A percentile compares a stretch with the other conserved stretches of the same genome.
phyloP scores from a whole-genome alignment of 2,329 filamentous ascomycete genomes.

The Epichloe aotearoae region DNA sequence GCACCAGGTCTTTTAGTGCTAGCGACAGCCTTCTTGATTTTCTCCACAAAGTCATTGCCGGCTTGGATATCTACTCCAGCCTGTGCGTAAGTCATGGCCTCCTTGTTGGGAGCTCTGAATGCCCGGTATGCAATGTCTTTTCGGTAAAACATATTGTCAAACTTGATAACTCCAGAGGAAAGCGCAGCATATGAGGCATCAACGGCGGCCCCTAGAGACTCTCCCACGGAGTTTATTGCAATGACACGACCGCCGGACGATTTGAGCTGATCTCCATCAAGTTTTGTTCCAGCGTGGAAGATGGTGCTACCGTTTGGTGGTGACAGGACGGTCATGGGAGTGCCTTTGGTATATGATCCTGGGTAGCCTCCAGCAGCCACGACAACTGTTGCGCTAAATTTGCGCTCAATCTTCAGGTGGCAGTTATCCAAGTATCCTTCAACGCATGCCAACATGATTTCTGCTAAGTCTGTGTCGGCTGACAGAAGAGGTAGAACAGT shows the following conservation, averaged over 20 bases:
- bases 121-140: conserved; percentile 82
- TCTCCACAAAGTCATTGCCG: conserved; percentile 82
- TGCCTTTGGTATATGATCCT: conserved; percentile 71
- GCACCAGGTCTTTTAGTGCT: conserved; percentile 77
- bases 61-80: conserved; percentile 91
- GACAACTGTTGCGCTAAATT: conserved; percentile 84
- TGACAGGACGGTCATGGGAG: conserved; percentile 35
- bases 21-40: conserved; percentile 81
- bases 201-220: conserved; percentile 68
- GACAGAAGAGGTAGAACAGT: conserved; percentile 69
- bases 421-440: conserved; percentile 60
- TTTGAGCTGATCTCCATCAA: conserved; percentile 49
- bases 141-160: conserved; percentile 81
- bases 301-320: conserved; percentile 44
- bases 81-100: conserved; percentile 73
- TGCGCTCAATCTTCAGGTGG: conserved; percentile 50
- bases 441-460: conserved; percentile 78
- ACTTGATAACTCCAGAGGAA: conserved; percentile 52
- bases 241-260: conserved; percentile 87
- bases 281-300: conserved; percentile 83
- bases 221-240: conserved; percentile 66
- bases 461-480: conserved; percentile 67
- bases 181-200: conserved; percentile 79
- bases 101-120: conserved; percentile 35
- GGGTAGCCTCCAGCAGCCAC: conserved; percentile 88